Evolutionary conservation across 176 grass and related monocot species (phyloP), one percentile per base, ranked within the genome.

Genomic region (Rhynchospora breviuscula): DNA sequence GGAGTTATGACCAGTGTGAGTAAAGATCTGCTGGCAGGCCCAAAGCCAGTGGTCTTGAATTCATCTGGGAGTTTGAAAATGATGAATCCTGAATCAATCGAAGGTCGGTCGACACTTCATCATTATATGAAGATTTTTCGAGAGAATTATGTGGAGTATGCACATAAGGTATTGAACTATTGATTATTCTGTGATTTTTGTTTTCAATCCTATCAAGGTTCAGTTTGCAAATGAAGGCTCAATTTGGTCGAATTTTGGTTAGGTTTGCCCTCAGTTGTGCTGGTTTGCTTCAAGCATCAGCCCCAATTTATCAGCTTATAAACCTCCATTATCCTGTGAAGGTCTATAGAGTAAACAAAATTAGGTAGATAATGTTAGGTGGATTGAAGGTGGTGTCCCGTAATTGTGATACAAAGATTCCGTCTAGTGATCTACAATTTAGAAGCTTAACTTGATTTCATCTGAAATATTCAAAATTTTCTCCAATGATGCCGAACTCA

Each of bases 101-200:
- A 98, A 87, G 92, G 96, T 64, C 91, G 94, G 73, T 88, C 91
- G 69, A 88, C 89, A 22, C 90, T 98, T 90, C 93, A 93, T 89
- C 96, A 95, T 82, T 95, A 98, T 81, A 93, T 93, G 67, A 98
- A 95, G 83, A 84, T 95, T 90, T 98, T 98, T 85, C 92, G 88
- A 81, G 96, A 98, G 86, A 90, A 95, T 79, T 95, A 98, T 89
- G 96, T 98, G 7, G 91, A 98, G 87, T 98, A 95, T 19, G 96
- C 90, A 17, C 96, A 98, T 70, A 98, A 98, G 93, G 96, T 95
- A 93, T 52, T 13, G 47, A 79, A 66, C 86, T 95, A 93, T 52
- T 13, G 47, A 79, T 66, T 88, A 48, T 86, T 46, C 29, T 31
- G 14, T 33, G 22, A 49, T 49, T 77, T 77, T 52, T 52, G 3